A percentile compares a stretch with the other conserved stretches of the same genome.
These are phyloP conservation scores for Cladophialophora psammophila DNA, from an alignment of 2,329 filamentous ascomycete genomes.

Conservation along the genomic window DNA sequence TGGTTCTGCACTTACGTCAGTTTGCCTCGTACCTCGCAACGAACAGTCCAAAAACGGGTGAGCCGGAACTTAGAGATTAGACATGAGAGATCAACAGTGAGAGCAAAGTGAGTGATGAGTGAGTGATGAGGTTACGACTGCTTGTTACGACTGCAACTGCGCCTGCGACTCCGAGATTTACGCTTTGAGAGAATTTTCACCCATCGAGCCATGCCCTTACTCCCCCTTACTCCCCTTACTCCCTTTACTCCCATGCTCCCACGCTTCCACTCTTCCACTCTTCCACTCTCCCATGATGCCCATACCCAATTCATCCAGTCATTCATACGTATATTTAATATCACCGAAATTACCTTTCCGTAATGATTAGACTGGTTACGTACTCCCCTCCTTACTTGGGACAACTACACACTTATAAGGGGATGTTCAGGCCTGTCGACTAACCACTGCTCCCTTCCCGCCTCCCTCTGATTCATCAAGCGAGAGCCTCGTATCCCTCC, in stretches of 20 bases:
- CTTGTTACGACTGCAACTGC: too few relatives aligned
- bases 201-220: too few relatives aligned
- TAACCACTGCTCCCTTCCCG: background rate
- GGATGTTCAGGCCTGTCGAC: constrained; percentile 5
- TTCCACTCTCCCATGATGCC: background rate
- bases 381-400: background rate
- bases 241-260: background rate
- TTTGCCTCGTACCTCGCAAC: background rate
- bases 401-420: background rate
- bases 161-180: too few relatives aligned
- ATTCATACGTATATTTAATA: too few relatives aligned
- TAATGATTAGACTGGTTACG: too few relatives aligned
- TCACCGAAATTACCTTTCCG: too few relatives aligned
- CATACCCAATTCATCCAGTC: too few relatives aligned
- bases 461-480: background rate
- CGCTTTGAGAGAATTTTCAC: background rate
- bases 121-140: too few relatives aligned
- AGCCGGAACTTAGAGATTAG: background rate
- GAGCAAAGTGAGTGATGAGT: too few relatives aligned
- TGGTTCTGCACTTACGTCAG: constrained; percentile 2
- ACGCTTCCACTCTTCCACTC: background rate
- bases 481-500: background rate
- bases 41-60: background rate
- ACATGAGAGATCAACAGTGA: background rate
- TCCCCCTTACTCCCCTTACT: background rate